Evolutionary conservation across 164 flowering plant species (phyloP), one percentile per base, ranked within the genome.

Genomic region (Buxus sempervirens): DNA sequence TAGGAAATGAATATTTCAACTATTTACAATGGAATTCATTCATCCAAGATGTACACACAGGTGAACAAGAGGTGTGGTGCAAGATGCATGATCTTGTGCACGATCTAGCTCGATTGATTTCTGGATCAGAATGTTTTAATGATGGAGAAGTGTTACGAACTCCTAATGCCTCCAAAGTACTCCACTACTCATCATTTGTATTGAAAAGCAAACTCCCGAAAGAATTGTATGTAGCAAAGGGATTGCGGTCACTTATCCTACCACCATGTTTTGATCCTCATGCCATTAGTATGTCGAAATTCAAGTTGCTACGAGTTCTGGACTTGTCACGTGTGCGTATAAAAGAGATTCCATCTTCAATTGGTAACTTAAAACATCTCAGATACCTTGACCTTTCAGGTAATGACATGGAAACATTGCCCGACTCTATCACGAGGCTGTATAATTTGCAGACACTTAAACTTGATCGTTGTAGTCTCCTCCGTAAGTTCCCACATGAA

Each of bases 21-120:
- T 24, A 23, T 5, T 73, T 77, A 42, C 5, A 48, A 13, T 1
- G 21, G 12, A 62, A 65, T 20, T 72, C 73, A 9, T 73, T 77
- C 38, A 66, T 73, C 53, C 76, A 57, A 28, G 51, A 54, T 14
- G 20, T 9, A 19, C 19, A 27, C 1, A 18, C 1, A 10, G 58
- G 21, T 20, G 13, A n/a, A 14, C 1, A 23, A 2, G 38, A 32
- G 38, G 38, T 32, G 38, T 3, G 3, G 38, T 61, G 8, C 58
- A 61, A 51, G 27, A 69, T 69, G 65, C 65, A 69, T 60, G 65
- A 69, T 53, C 16, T 69, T 0, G 9, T 61, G 26, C 65, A 61
- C 27, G 53, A 61, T 26, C 27, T 63, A 18, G 73, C 73, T 0
- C 57, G 42, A 27, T 54, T 12, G 54, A 21, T 69, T 28, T 22